Evolutionary conservation across 1,284 basidiomycete species (phyloP), one percentile per base, ranked within the genome.

Genomic region (Moesziomyces sp.): DNA sequence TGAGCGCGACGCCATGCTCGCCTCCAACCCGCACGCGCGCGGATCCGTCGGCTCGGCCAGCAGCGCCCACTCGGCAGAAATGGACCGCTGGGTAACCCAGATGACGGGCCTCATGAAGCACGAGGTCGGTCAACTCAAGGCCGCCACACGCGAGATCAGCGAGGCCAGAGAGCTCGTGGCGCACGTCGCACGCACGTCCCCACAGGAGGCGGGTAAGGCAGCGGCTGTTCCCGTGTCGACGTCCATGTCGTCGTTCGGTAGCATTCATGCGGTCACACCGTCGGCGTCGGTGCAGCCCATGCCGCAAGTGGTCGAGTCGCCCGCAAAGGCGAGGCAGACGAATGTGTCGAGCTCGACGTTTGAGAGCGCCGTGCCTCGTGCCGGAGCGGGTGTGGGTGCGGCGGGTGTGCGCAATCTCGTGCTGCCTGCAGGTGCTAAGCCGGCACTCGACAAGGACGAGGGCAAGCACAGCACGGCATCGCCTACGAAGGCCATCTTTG

Each of bases 71-170:
- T 40, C 38, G 16, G 38, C 47, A 50, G 81, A 80, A 71, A 83
- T 82, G 79, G 76, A 81, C 48, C 61, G 65, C 2, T 82, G 81
- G 64, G 82, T 83, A 2, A 58, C 58, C 10, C 78, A 81, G 53
- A 81, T 83, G 75, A 77, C 82, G 21, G 57, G 66, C 28, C 65
- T 83, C n/a, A 81, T 83, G 69, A 77, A 76, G 58, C 82, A 82
- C 58, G 82, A 83, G 54, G 68, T 83, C n/a, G 78, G 80, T 2
- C 73, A 77, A 61, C 65, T 83, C 35, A 76, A 78, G 51, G 72
- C 73, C 0, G 82, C 80, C 8, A 76, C 76, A 2, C 52, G 61
- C 6, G 76, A 79, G 63, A 61, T 83, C 38, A 63, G 70, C 28
- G 80, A 79, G 54, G 47, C 63, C 3, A 57, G 78, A 43, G 76